Conservation (phyloP, 1,139 yeast species). For the Saccharomyces hybrid region DNA sequence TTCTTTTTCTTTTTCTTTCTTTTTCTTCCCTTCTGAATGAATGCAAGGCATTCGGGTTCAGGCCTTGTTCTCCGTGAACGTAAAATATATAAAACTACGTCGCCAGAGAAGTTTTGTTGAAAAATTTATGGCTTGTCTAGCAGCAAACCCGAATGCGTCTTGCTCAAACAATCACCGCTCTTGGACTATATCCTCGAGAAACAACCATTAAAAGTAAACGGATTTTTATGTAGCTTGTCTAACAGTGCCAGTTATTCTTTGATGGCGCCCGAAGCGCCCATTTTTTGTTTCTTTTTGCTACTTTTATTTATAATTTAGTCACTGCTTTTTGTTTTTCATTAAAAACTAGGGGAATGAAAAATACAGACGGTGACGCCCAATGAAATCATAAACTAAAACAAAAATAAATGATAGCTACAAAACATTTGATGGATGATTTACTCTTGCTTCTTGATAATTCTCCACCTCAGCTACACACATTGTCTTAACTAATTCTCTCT, state of each 20-base stretch:
- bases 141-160: not conserved
- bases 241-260: not conserved
- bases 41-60: not conserved
- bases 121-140: not conserved
- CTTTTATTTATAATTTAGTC: not conserved
- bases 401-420: not conserved
- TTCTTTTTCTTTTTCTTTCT: not conserved
- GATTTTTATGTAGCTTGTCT: not conserved
- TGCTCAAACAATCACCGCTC: not conserved
- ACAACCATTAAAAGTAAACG: not conserved
- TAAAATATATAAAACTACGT: not conserved
- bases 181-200: not conserved
- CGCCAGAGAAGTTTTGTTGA: not conserved
- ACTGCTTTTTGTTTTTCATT: not conserved
- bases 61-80: not conserved
- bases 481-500: not conserved
- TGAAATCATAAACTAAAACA: not conserved
- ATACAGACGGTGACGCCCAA: not conserved
- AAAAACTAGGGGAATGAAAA: not conserved
- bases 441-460: not conserved
- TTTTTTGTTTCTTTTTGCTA: not conserved
- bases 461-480: not conserved
- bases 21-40: not conserved
- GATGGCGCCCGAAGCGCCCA: not conserved
- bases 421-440: not conserved